Conservation (phyloP, 164 flowering plant species). For the Malania oleifera region DNA sequence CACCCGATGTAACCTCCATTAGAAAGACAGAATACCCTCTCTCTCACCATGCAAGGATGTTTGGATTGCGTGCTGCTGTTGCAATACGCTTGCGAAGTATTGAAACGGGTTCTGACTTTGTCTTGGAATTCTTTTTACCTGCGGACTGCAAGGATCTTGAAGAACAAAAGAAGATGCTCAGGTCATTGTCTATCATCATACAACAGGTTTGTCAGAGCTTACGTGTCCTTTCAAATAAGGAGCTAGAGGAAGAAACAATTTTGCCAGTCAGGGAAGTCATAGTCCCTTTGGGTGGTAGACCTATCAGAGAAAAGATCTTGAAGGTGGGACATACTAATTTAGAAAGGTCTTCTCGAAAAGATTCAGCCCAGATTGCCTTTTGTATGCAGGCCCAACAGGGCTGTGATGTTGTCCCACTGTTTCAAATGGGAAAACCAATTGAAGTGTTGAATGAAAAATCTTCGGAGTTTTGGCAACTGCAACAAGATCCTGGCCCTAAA, state of each 20-base stretch:
- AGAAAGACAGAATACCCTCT: conserved; percentile 74
- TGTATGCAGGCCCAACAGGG: conserved; percentile 22
- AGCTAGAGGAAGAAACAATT: conserved; percentile 39
- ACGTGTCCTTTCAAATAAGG: conserved; percentile 44
- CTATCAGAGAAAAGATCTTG: conserved; percentile 14
- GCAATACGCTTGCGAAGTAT: conserved; percentile 63
- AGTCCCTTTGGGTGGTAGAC: conserved; percentile 23
- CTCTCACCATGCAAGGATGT: conserved; percentile 74
- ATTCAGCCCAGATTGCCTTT: conserved; percentile 22
- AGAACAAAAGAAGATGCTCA: conserved; percentile 34
- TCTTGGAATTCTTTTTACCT: conserved; percentile 48
- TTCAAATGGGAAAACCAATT: conserved; percentile 21
- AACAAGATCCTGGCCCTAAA: conserved; percentile 9
- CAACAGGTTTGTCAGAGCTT: conserved; percentile 26
- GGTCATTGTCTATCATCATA: conserved; percentile 26
- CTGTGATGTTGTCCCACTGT: conserved; percentile 18
- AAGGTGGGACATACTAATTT: conserved; percentile 10
- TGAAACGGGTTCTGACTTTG: conserved; percentile 49
- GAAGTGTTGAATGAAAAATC: conserved; percentile 16
- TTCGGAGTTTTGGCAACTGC: conserved; percentile 8
- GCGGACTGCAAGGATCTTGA: conserved; percentile 25
- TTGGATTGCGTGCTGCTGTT: conserved; percentile 54
- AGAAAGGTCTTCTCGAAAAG: conserved; percentile 20
- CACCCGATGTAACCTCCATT: conserved; percentile 45
- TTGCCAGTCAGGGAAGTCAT: conserved; percentile 16